Evolutionary conservation across 1,284 basidiomycete species (phyloP), one percentile per base, ranked within the genome.

Genomic region (Grifola frondosa): DNA sequence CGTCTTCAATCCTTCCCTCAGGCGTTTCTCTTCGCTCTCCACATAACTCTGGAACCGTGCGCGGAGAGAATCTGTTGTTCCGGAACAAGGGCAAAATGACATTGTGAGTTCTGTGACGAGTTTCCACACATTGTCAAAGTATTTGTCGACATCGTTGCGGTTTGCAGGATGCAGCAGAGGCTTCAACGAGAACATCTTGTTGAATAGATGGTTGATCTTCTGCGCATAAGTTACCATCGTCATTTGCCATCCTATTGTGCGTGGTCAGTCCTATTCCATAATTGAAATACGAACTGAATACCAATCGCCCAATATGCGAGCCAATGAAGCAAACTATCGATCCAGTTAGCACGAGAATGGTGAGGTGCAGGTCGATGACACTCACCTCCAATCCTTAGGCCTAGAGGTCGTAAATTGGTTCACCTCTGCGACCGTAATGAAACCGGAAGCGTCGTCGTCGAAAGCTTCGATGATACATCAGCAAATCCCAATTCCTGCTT

Each of bases 371-470:
- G 29, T 19, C 26, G 6, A 6, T 16, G 31, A 20, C 2, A 21
- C 45, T 3, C 16, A 42, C 45, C 40, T 47, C 40, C 40, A 47
- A 9, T 24, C 19, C 11, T 32, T 5, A 3, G 39, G 45, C 6
- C 40, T 17, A 4, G 35, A 31, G 2, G 21, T 5, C 15, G 36
- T 42, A 30, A 47, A 42, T 7, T 23, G 12, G 28, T 47, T 47
- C 12, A 42, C 40, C 32, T 67, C 63, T 6, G 44, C 43, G 15
- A 64, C 47, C 6, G 56, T 64, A 2, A 65, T 47, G 36, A 60
- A 64, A 1, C 61, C 60, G 10, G 49, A 55, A 1, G 52, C 59
- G 31, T 67, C 64, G n/a, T 58, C 56, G 37, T 66, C 64, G 26
- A 64, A 57, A 1, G 59, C 60, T 37, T 62, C 59, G 8, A 48